Evolutionary conservation across 225 moss, liverwort and hornwort species (phyloP).

Genomic region (Physcomitrium patens): DNA sequence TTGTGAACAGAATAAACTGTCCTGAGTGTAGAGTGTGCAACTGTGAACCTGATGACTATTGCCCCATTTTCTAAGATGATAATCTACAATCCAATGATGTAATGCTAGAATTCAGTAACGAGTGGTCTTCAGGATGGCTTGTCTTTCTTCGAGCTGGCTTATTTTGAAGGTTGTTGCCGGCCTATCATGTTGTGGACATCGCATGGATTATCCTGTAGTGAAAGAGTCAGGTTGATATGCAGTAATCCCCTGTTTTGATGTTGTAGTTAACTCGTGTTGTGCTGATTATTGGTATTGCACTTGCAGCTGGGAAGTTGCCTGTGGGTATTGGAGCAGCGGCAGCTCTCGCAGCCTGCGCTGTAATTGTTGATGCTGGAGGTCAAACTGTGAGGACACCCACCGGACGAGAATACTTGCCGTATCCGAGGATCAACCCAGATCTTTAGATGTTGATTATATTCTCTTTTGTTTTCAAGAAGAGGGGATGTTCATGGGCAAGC

Average conservation of each 20-base stretch:
- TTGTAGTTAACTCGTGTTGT: background rate
- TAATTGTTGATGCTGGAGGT: constrained; percentile 83
- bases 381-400: constrained; percentile 74
- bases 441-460: constrained; percentile 25
- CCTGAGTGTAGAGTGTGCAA: background rate
- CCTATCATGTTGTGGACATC: too few relatives aligned
- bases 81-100: background rate
- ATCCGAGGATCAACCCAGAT: constrained; percentile 64
- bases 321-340: constrained; percentile 84
- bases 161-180: too few relatives aligned
- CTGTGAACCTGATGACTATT: background rate
- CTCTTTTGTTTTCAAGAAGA: constrained; percentile 6
- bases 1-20: background rate
- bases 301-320: constrained; percentile 75
- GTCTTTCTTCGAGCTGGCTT: background rate
- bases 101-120: background rate
- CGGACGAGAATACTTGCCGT: constrained; percentile 77
- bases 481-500: constrained; percentile 8
- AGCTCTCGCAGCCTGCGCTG: constrained; percentile 79
- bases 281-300: background rate
- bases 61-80: background rate
- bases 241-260: background rate
- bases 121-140: background rate
- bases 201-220: constrained; percentile 1
- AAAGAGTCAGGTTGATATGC: background rate